phyloP scores from a whole-genome alignment of 768 basidiomycete genomes.

The Lactifluus echinatus region DNA sequence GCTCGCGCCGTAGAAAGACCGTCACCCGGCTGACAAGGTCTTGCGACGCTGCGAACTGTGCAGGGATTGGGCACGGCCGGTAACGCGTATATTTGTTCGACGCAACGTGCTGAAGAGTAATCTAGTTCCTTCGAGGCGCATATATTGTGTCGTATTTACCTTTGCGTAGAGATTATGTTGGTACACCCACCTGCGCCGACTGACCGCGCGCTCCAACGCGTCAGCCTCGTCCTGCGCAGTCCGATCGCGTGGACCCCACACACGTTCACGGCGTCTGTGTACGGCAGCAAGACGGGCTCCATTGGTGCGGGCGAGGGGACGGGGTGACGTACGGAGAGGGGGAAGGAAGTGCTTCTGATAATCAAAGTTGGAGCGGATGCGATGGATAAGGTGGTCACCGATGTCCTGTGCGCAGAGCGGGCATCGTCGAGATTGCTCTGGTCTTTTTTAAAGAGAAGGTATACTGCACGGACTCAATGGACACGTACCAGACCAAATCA shows the following conservation, averaged over 20 bases:
- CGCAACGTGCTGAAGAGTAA: constrained; percentile 65
- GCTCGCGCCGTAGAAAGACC: constrained; percentile 73
- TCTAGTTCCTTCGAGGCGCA: neutral
- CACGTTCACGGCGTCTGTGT: constrained; percentile 33
- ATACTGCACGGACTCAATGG: neutral
- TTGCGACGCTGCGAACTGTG: constrained; percentile 71
- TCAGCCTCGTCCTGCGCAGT: constrained; percentile 51
- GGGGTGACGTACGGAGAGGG: constrained; percentile 49
- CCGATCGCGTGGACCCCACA: constrained; percentile 48
- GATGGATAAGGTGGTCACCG: constrained; percentile 71
- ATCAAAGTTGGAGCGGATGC: constrained; percentile 67
- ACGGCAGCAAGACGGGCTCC: constrained; percentile 15
- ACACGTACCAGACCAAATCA: constrained; percentile 71
- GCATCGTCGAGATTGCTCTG: constrained; percentile 72
- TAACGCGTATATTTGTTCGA: constrained; percentile 82
- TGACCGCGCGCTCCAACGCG: constrained; percentile 66
- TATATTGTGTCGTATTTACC: constrained; percentile 32
- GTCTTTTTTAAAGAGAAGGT: neutral
- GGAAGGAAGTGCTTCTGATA: constrained; percentile 73
- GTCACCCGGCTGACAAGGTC: constrained; percentile 71
- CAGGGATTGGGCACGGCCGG: constrained; percentile 81
- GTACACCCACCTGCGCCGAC: constrained; percentile 73
- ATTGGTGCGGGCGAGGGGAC: constrained; percentile 20
- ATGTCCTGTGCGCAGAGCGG: constrained; percentile 64
- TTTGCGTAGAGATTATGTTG: constrained; percentile 75